Evolutionary conservation across 148 eudicot genomes (phyloP).

Genomic region (Rhododendron kiyosumense): DNA sequence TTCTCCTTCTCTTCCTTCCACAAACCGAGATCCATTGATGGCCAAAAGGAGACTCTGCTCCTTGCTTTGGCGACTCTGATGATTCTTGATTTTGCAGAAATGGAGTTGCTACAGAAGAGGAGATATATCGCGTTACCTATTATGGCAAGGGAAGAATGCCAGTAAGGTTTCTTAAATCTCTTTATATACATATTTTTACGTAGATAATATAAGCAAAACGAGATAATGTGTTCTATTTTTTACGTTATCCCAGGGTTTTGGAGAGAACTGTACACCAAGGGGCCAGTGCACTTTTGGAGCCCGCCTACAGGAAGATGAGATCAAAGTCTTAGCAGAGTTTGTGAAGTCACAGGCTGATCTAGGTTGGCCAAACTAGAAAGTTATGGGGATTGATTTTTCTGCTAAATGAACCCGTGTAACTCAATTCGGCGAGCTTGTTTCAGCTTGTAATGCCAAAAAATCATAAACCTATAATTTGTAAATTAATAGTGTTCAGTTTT

Average conservation of each 20-base stretch:
- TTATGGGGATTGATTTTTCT: slow-evolving; percentile 23
- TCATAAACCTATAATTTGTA: neutral
- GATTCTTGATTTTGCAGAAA: slow-evolving; percentile 31
- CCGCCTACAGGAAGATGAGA: slow-evolving; percentile 70
- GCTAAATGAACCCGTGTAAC: too few relatives aligned
- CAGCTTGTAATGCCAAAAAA: neutral
- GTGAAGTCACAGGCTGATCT: slow-evolving; percentile 78
- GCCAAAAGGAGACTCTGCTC: neutral
- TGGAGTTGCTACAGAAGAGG: slow-evolving; percentile 71
- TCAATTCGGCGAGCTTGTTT: neutral
- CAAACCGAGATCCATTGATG: neutral
- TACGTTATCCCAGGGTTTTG: slow-evolving; percentile 54
- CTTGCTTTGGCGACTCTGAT: neutral
- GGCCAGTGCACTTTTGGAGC: slow-evolving; percentile 96
- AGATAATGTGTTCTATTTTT: neutral
- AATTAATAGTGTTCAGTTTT: neutral
- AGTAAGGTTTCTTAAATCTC: slow-evolving; percentile 25
- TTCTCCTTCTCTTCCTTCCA: neutral
- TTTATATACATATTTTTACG: neutral
- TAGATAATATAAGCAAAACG: too few relatives aligned
- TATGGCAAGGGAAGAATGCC: slow-evolving; percentile 94
- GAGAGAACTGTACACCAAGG: slow-evolving; percentile 73
- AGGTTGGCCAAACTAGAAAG: slow-evolving; percentile 57
- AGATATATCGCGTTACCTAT: slow-evolving; percentile 63
- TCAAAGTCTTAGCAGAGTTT: slow-evolving; percentile 67